Evolutionary conservation across 2,329 filamentous ascomycete genomes (phyloP).

Genomic region (Plectosphaerella cucumerina): DNA sequence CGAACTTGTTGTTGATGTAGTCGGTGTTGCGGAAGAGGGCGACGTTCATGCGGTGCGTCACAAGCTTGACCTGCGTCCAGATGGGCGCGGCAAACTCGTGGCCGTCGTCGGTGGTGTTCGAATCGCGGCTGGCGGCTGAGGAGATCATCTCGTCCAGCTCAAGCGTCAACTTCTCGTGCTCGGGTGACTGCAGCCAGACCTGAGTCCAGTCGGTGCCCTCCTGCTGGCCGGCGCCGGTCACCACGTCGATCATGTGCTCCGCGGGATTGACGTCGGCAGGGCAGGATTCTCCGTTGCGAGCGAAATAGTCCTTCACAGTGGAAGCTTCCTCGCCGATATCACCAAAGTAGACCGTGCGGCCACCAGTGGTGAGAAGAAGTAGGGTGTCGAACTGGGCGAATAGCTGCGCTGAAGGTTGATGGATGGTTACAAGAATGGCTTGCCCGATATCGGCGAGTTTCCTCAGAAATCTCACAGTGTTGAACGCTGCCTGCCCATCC

Average conservation of each 20-base stretch:
- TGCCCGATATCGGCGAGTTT: slow-evolving; percentile 55
- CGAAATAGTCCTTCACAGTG: slow-evolving; percentile 62
- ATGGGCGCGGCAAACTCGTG: slow-evolving; percentile 29
- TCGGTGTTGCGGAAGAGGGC: slow-evolving; percentile 28
- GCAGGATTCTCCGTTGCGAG: slow-evolving; percentile 56
- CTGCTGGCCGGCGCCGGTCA: slow-evolving; percentile 43
- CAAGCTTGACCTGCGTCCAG: slow-evolving; percentile 32
- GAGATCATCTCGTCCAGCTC: slow-evolving; percentile 57
- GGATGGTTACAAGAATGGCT: slow-evolving; percentile 46
- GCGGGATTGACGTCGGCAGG: slow-evolving; percentile 53
- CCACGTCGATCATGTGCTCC: slow-evolving; percentile 64
- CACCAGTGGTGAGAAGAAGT: slow-evolving; percentile 48
- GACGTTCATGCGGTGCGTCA: slow-evolving; percentile 24
- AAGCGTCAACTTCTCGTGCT: slow-evolving; percentile 46
- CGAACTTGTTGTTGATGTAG: slow-evolving; percentile 22
- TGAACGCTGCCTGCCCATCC: slow-evolving; percentile 28
- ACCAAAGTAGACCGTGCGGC: slow-evolving; percentile 78
- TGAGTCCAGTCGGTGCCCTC: slow-evolving; percentile 33
- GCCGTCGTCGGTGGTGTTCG: not conserved
- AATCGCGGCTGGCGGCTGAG: slow-evolving; percentile 26
- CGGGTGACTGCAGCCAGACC: slow-evolving; percentile 59
- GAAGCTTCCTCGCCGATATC: slow-evolving; percentile 74
- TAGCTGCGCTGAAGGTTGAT: slow-evolving; percentile 52
- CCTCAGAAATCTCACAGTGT: slow-evolving; percentile 37
- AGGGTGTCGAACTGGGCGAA: slow-evolving; percentile 56